Conservation (phyloP, 768 basidiomycete species). For the Xerocomellus dryophilus region DNA sequence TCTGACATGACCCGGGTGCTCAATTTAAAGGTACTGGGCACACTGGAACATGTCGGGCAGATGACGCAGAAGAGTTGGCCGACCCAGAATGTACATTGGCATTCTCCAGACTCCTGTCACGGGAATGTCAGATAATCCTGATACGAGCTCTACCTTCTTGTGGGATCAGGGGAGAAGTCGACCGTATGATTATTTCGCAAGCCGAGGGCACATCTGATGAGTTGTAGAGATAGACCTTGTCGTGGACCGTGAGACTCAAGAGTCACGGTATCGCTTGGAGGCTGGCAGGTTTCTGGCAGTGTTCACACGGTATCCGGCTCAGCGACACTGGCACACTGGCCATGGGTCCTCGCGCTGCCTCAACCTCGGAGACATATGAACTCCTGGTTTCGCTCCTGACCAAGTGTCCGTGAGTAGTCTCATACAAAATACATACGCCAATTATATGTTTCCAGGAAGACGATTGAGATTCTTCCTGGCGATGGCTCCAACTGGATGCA, state of each 20-base stretch:
- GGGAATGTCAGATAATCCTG: neutral
- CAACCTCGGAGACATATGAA: slow-evolving; percentile 12
- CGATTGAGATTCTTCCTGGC: slow-evolving; percentile 65
- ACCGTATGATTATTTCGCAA: too few relatives aligned
- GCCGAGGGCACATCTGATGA: neutral
- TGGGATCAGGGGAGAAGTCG: neutral
- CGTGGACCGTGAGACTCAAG: neutral
- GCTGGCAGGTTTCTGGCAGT: too few relatives aligned
- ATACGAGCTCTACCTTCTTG: neutral
- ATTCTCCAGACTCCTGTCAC: slow-evolving; percentile 4
- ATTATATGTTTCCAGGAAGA: slow-evolving; percentile 23
- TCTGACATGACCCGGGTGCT: slow-evolving; percentile 2
- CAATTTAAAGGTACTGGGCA: neutral
- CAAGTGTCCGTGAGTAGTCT: slow-evolving; percentile 26
- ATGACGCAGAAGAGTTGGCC: neutral
- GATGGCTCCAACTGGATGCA: slow-evolving; percentile 45
- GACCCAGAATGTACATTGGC: slow-evolving; percentile 12
- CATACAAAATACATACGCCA: neutral
- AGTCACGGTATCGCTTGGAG: too few relatives aligned
- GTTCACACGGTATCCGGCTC: neutral
- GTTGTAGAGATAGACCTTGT: neutral
- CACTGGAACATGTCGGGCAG: neutral
- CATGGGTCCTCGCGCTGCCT: slow-evolving; percentile 1
- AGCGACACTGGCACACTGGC: neutral
- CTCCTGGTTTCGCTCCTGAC: slow-evolving; percentile 25